phyloP scores from a whole-genome alignment of 2,329 filamentous ascomycete genomes.

The Huntiella omanensis region DNA sequence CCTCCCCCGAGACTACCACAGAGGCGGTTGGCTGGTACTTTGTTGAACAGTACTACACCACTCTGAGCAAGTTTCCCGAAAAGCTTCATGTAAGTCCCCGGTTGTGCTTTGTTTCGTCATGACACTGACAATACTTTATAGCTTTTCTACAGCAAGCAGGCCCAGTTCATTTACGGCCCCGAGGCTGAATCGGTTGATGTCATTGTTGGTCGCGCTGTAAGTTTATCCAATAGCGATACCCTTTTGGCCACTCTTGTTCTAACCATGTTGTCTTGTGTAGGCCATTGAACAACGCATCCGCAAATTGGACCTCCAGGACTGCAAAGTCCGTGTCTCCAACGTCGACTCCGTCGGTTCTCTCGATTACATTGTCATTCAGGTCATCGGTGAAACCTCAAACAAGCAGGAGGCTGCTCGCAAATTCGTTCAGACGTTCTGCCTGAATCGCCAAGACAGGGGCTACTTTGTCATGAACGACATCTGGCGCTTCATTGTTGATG shows the following conservation, averaged over 20 bases:
- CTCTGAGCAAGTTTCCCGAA: constrained; percentile 80
- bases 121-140: constrained; percentile 15
- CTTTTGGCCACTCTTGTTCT: neutral
- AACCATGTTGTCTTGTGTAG: constrained; percentile 24
- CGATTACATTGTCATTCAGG: constrained; percentile 89
- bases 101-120: neutral
- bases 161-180: constrained; percentile 80
- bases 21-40: constrained; percentile 99
- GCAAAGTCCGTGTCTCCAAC: constrained; percentile 95
- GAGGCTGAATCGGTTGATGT: constrained; percentile 81
- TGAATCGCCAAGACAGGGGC: constrained; percentile 86
- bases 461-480: constrained; percentile 99
- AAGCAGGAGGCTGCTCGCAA: constrained; percentile 81
- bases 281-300: constrained; percentile 90
- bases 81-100: constrained; percentile 55
- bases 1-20: constrained; percentile 39
- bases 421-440: constrained; percentile 94
- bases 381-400: constrained; percentile 96
- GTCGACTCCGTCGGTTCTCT: constrained; percentile 90
- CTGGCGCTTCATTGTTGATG: constrained; percentile 79
- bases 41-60: constrained; percentile 98
- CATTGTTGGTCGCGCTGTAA: constrained; percentile 68
- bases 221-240: constrained; percentile 10
- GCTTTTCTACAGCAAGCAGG: constrained; percentile 93
- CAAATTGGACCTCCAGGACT: constrained; percentile 82